Conservation (phyloP, 495 filamentous ascomycete genomes). For the Penicillium silybi region DNA sequence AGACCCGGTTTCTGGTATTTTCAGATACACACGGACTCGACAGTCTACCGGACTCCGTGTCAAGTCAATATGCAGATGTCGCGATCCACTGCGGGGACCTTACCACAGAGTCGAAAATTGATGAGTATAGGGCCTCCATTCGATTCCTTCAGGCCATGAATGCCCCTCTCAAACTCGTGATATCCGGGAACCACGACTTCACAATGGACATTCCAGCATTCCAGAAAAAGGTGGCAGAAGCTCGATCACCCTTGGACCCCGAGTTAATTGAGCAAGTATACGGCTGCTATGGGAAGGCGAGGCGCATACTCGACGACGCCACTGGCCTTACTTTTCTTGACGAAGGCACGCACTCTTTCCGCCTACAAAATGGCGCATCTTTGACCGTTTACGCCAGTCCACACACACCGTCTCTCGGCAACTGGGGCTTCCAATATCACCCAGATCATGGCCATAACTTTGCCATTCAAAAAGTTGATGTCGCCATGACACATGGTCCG, state of each 20-base stretch:
- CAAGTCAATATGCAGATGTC: constrained; percentile 49
- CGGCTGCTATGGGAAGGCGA: constrained; percentile 27
- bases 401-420: constrained; percentile 53
- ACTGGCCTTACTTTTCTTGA: constrained; percentile 56
- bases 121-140: constrained; percentile 49
- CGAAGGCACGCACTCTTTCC: constrained; percentile 56
- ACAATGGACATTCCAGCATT: constrained; percentile 50
- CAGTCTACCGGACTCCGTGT: constrained; percentile 19
- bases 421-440: constrained; percentile 58
- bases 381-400: constrained; percentile 64
- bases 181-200: constrained; percentile 71
- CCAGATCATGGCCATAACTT: constrained; percentile 45
- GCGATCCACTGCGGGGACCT: constrained; percentile 68
- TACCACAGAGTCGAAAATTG: constrained; percentile 53
- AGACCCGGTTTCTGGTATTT: constrained; percentile 50
- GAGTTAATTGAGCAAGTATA: constrained; percentile 23
- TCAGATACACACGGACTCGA: constrained; percentile 54
- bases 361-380: constrained; percentile 51
- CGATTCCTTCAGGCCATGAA: constrained; percentile 46
- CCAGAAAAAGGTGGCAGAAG: constrained; percentile 28
- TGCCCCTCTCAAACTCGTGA: constrained; percentile 66
- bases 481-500: constrained; percentile 68
- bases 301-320: constrained; percentile 24
- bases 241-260: constrained; percentile 19
- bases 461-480: constrained; percentile 46